phyloP scores from a whole-genome alignment of 139 green algal species.

The Nannochloris sp. region DNA sequence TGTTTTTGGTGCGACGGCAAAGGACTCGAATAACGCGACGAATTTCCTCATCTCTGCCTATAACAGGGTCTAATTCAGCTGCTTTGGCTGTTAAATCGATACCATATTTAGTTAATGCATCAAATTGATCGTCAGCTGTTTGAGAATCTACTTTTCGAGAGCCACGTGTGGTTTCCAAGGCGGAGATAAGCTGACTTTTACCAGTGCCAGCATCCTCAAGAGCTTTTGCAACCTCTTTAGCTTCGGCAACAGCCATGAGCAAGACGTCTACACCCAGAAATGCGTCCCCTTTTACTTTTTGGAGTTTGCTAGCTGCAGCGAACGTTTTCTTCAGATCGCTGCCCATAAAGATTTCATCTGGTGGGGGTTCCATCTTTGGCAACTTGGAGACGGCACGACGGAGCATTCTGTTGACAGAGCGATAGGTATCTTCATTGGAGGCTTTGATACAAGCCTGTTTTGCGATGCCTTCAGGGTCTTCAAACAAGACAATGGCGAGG shows the following conservation, averaged over 20 bases:
- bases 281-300: conserved; percentile 59
- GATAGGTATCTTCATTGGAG: conserved; percentile 37
- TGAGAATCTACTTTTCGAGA: conserved; percentile 34
- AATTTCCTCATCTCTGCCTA: conserved; percentile 79
- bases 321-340: conserved; percentile 41
- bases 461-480: conserved; percentile 56
- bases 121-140: conserved; percentile 70
- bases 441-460: conserved; percentile 9
- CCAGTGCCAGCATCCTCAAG: conserved; percentile 54
- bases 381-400: conserved; percentile 43
- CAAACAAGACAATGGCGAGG: conserved; percentile 57
- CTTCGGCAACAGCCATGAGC: conserved; percentile 48
- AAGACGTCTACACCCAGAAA: conserved; percentile 74
- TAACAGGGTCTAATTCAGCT: conserved; percentile 88
- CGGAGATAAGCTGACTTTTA: conserved; percentile 47
- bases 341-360: conserved; percentile 34
- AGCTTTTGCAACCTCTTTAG: conserved; percentile 31
- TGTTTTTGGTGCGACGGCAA: conserved; percentile 95
- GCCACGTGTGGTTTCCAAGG: conserved; percentile 59
- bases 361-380: conserved; percentile 50
- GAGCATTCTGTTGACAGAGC: conserved; percentile 38
- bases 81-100: conserved; percentile 85
- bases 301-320: conserved; percentile 45
- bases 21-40: conserved; percentile 80
- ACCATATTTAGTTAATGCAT: conserved; percentile 85